A percentile compares a stretch with the other conserved stretches of the same genome.
Evolutionary conservation across 306 rosid species (phyloP).

Genomic region (Sophora flavescens): DNA sequence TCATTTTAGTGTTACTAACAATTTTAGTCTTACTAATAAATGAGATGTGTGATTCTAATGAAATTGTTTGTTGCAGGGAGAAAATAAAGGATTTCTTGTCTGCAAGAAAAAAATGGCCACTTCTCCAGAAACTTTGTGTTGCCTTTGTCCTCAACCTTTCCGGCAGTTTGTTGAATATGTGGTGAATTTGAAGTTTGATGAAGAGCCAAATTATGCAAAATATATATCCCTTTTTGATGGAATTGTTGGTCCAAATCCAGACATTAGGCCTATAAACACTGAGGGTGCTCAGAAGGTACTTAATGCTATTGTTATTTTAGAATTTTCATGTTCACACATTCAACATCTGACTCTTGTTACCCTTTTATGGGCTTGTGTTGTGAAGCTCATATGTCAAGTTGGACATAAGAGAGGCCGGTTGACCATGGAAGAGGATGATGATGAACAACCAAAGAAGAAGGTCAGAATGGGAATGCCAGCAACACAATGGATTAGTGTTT

Average conservation of each 20-base stretch:
- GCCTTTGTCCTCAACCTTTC: slow-evolving; percentile 83
- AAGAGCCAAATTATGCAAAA: slow-evolving; percentile 90
- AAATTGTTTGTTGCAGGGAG: slow-evolving; percentile 69
- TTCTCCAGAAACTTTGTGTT: slow-evolving; percentile 81
- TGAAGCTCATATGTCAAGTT: slow-evolving; percentile 77
- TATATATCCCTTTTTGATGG: slow-evolving; percentile 91
- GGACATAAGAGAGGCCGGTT: slow-evolving; percentile 91
- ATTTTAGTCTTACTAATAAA: slow-evolving; percentile 5
- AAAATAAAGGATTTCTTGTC: slow-evolving; percentile 92
- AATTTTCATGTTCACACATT: slow-evolving; percentile 14
- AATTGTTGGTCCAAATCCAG: slow-evolving; percentile 85
- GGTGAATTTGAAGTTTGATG: slow-evolving; percentile 92
- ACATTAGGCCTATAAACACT: slow-evolving; percentile 86
- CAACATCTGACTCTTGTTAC: slow-evolving; percentile 28
- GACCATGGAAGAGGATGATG: slow-evolving; percentile 79
- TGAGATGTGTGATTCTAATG: slow-evolving; percentile 25
- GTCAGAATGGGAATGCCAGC: slow-evolving; percentile 90
- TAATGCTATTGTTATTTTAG: slow-evolving; percentile 1
- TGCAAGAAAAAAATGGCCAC: slow-evolving; percentile 97
- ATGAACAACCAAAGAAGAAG: slow-evolving; percentile 92
- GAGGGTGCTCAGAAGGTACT: slow-evolving; percentile 96
- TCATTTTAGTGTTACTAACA: slow-evolving; percentile 12
- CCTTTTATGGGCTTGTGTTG: slow-evolving; percentile 41
- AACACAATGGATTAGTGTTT: slow-evolving; percentile 93
- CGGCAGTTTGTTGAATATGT: slow-evolving; percentile 85